Conservation (phyloP, 768 basidiomycete species). For the Rhodotorula paludigena region DNA sequence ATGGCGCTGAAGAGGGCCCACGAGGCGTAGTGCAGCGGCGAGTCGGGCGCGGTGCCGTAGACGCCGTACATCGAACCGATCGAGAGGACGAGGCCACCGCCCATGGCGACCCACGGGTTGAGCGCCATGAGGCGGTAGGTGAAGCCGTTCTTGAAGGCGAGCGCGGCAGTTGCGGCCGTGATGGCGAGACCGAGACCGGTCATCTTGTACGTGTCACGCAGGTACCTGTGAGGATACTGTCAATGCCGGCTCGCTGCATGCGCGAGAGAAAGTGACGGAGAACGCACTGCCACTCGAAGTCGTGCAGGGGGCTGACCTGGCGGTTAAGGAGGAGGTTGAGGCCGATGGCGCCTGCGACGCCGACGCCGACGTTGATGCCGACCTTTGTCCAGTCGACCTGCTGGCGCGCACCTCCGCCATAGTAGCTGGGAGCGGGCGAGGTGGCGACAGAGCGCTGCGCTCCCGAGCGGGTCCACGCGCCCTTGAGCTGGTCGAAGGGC, state of each 20-base stretch:
- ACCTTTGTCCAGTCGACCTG: conserved; percentile 25
- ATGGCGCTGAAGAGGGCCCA: conserved; percentile 62
- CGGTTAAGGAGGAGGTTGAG: conserved; percentile 40
- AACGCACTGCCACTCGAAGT: conserved; percentile 33
- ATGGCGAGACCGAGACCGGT: conserved; percentile 72
- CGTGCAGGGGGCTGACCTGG: conserved; percentile 25
- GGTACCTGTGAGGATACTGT: background rate
- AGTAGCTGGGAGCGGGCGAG: background rate
- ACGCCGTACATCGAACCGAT: conserved; percentile 83
- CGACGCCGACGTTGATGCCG: conserved; percentile 26
- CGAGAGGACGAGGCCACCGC: conserved; percentile 52
- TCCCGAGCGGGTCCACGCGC: background rate
- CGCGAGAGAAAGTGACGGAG: background rate
- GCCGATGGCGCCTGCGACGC: conserved; percentile 22
- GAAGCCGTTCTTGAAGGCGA: conserved; percentile 27
- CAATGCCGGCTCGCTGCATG: too few species aligned
- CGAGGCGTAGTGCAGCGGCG: conserved; percentile 58
- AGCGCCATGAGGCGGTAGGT: conserved; percentile 33
- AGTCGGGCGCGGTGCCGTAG: conserved; percentile 72
- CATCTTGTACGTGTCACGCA: conserved; percentile 54
- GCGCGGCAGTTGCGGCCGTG: conserved; percentile 65
- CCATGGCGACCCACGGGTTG: conserved; percentile 42
- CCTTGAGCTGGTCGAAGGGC: background rate
- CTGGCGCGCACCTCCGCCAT: background rate
- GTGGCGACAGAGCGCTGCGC: background rate